Base-by-base conservation (phyloP, 2,329 filamentous ascomycete species). In the Epichloe brachyelytri region DNA sequence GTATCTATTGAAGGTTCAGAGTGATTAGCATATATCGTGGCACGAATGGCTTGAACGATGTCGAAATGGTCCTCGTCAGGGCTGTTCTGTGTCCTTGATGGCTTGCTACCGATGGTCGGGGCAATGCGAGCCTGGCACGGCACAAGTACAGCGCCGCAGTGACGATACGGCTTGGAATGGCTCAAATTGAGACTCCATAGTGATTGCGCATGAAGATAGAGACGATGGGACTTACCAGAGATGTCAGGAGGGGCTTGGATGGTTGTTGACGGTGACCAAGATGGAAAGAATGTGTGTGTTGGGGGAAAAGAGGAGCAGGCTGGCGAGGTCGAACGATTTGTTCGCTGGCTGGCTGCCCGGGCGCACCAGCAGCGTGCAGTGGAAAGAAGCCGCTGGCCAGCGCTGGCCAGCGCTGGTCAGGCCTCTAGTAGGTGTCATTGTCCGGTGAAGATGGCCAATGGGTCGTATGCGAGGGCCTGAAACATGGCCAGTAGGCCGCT, bases 251-350 rank as follows among this genome's bases (percentile, higher is more conserved):
- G 57, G 59, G 58, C 53, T 59, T 63, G 62, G 48, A 56, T 59
- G 64, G 59, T 60, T 63, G 62, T 60, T 64, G 62, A 60, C 59
- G 65, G 62, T 56, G 60, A 60, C 57, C 54, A 61, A 62, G 60
- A 59, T 60, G 64, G 60, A 60, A 63, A 65, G 63, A 47, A 61
- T 63, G 65, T 67, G 68, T 68, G 67, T 62, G 68, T 65, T 30
- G 30, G 65, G 64, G 65, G 68, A 70, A 70, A 70, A 70, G 68
- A 70, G 68, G 68, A 70, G 59, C 54, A 55, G 65, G 61, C 59
- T 60, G 61, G 59, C 57, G 62, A 68, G 61, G 66, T 65, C 61
- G 62, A 64, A 64, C 60, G 65, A 68, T 68, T 69, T 69, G 68
- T 67, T 66, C 65, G 62, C 59, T 61, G 60, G 58, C 55, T 43